Base-by-base conservation (phyloP, 305 asterid genomes). In the Salvia sclarea region DNA sequence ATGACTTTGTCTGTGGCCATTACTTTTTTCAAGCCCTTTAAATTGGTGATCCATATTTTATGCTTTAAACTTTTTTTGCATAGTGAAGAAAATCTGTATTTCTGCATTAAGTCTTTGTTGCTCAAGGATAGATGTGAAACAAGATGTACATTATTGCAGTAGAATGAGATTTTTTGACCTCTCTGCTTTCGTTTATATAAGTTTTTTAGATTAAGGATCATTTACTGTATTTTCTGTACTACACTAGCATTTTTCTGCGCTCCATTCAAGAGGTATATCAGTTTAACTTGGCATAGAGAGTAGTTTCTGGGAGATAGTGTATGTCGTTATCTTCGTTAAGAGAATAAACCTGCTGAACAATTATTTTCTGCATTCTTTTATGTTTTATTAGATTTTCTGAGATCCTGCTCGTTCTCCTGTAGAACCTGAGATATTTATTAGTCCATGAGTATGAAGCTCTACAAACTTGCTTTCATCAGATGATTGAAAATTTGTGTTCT, bases 1-100 rank as follows among this genome's bases (percentile, higher is more conserved):
- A 12, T 40, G 66, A 60, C 66, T 21, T 60, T 60, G 22, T 37
- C 33, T 12, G 30, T n/a, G 52, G 6, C 41, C 50, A 61, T 41
- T 17, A 18, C 18, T 6, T 61, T 41, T 61, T 1, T 24, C 22
- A n/a, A 22, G 22, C 52, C 21, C 25, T 25, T 62, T 11, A 13
- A 24, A 35, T 4, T 48, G 17, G 2, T 61, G 11, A 7, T 44
- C 16, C 5, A 14, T 44, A 44, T 16, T 5, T 40, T 13, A 13
- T 6, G 40, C 28, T n/a, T n/a, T 0, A 9, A 43, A 25, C 44
- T 9, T 48, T 64, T 7, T 8, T 24, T 49, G 56, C 0, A 49
- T 2, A 49, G 25, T 47, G 24, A 47, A 16, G 53, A 17, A 47
- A 17, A 17, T 47, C n/a, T n/a, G 25, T 2, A 17, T 2, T 17